Evolutionary conservation across 2,329 filamentous ascomycete genomes (phyloP).

Genomic region (Ceratocystis harringtonii): DNA sequence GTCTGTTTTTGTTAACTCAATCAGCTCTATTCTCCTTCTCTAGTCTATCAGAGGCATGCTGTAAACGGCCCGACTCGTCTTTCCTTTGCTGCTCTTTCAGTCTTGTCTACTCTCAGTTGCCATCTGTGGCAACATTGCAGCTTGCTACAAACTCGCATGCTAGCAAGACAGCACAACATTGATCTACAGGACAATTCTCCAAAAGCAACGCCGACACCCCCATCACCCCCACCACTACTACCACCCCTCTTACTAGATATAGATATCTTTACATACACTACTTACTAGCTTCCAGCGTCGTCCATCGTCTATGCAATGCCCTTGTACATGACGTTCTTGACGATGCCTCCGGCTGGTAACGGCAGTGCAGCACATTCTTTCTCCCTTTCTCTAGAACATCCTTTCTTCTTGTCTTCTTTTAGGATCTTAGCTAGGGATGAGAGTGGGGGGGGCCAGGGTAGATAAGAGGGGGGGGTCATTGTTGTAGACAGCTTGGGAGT

Average conservation of each 20-base stretch:
- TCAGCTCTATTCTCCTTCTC: background rate
- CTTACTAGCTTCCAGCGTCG: background rate
- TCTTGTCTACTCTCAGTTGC: background rate
- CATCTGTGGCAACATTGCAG: background rate
- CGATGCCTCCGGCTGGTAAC: background rate
- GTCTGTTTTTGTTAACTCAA: background rate
- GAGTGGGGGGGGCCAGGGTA: background rate
- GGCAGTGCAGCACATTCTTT: background rate
- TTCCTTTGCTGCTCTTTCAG: background rate
- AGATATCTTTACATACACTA: background rate
- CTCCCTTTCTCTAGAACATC: background rate
- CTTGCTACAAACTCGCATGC: background rate
- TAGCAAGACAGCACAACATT: background rate
- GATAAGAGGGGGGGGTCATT: background rate
- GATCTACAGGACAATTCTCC: background rate
- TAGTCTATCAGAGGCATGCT: background rate
- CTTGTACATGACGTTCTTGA: background rate
- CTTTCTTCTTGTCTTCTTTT: background rate
- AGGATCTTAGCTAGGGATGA: background rate
- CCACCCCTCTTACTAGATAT: background rate
- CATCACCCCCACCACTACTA: background rate
- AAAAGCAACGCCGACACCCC: background rate
- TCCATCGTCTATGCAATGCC: background rate
- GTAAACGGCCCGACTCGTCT: conserved; percentile 3
- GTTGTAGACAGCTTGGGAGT: background rate